Conservation (phyloP, 257 asterid species). For the Anisodus tanguticus region DNA sequence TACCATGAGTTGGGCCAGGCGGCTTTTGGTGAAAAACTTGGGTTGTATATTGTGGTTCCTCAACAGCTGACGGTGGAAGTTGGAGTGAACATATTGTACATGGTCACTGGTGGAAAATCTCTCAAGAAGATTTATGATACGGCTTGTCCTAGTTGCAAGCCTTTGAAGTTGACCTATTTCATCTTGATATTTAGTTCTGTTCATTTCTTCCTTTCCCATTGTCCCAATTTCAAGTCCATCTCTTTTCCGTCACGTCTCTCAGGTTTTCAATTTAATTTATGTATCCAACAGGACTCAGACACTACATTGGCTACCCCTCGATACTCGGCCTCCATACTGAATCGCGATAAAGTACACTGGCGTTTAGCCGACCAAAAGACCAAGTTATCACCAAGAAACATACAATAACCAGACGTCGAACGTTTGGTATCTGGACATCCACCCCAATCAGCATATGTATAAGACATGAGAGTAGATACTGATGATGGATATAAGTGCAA, state of each 20-base stretch:
- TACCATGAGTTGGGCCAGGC: conserved; percentile 20
- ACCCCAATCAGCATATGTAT: too few species aligned
- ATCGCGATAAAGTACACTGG: too few species aligned
- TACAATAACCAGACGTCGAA: too few species aligned
- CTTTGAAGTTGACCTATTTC: conserved; percentile 41
- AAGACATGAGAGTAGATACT: too few species aligned
- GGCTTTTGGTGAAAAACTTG: conserved; percentile 21
- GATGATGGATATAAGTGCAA: too few species aligned
- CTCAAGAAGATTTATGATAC: conserved; percentile 46
- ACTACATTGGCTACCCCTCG: too few species aligned
- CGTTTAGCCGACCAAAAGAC: too few species aligned
- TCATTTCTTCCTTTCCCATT: conserved; percentile 56
- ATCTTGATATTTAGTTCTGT: conserved; percentile 51
- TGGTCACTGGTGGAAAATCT: conserved; percentile 61
- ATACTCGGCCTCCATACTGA: too few species aligned
- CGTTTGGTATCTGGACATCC: too few species aligned
- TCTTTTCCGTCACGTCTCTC: conserved; percentile 48
- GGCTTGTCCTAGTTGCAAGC: conserved; percentile 32
- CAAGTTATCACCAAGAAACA: too few species aligned
- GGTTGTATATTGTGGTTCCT: conserved; percentile 6
- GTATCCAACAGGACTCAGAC: too few species aligned
- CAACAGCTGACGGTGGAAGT: not conserved
- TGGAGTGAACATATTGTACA: conserved; percentile 46
- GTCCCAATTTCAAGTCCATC: conserved; percentile 51
- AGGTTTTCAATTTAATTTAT: conserved; percentile 43